phyloP scores from a whole-genome alignment of 2,329 filamentous ascomycete species.

The Apiospora aurea region DNA sequence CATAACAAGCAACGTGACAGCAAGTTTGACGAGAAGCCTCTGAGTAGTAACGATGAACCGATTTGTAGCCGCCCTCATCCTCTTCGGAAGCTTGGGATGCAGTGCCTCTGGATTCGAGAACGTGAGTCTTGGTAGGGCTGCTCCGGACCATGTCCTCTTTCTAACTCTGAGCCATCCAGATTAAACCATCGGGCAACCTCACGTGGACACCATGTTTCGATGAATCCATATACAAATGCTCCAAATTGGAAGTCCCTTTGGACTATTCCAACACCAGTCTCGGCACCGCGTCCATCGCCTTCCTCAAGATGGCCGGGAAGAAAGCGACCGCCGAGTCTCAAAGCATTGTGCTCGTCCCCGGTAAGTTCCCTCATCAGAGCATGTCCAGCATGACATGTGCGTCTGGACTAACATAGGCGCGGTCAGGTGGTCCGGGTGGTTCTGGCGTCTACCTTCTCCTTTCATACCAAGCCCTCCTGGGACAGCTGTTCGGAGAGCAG shows the following conservation, averaged over 20 bases:
- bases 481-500: constrained; percentile 46
- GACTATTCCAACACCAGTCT: constrained; percentile 39
- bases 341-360: constrained; percentile 39
- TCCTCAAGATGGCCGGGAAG: constrained; percentile 40
- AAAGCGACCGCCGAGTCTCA: constrained; percentile 40
- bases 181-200: constrained; percentile 41
- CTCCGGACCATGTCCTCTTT: no score
- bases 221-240: constrained; percentile 36
- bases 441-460: constrained; percentile 45
- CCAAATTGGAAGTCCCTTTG: constrained; percentile 40
- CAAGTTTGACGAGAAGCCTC: neutral
- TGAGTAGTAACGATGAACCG: neutral
- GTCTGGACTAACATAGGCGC: constrained; percentile 20
- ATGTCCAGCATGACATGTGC: neutral
- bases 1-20: neutral
- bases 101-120: neutral
- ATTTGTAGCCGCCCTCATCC: neutral
- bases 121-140: neutral
- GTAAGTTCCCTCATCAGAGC: constrained; percentile 32
- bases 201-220: constrained; percentile 44
- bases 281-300: constrained; percentile 40
- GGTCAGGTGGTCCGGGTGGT: constrained; percentile 45
- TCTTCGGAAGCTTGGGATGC: neutral
- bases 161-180: constrained; percentile 30
- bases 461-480: constrained; percentile 30